phyloP scores from a whole-genome alignment of 805 yeast species.

The Candida parachauliodes region DNA sequence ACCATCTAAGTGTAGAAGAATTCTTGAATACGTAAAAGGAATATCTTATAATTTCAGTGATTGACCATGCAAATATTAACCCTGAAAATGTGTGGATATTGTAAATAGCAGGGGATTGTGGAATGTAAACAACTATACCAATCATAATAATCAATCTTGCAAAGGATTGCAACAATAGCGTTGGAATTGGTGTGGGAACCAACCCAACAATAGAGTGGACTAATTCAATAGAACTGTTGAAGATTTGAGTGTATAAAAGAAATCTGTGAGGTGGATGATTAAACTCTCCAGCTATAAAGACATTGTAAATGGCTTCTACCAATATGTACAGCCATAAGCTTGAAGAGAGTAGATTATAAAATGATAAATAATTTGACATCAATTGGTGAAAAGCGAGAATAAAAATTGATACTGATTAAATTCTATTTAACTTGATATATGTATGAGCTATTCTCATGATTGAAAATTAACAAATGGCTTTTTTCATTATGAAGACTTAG shows the following conservation, averaged over 20 bases:
- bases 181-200: slow-evolving; percentile 25
- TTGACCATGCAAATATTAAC: slow-evolving; percentile 26
- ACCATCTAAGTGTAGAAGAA: slow-evolving; percentile 18
- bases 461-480: neutral
- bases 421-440: neutral
- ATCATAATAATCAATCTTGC: slow-evolving; percentile 27
- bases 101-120: slow-evolving; percentile 27
- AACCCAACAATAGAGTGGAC: slow-evolving; percentile 22
- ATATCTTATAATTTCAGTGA: slow-evolving; percentile 28
- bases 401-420: no score
- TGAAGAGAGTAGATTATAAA: neutral
- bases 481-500: neutral
- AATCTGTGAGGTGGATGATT: slow-evolving; percentile 23
- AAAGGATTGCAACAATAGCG: slow-evolving; percentile 23
- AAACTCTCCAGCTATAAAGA: neutral
- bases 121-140: slow-evolving; percentile 26
- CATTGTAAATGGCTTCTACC: neutral
- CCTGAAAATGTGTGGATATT: slow-evolving; percentile 16
- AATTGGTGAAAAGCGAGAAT: neutral
- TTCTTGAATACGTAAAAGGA: slow-evolving; percentile 22
- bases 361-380: neutral
- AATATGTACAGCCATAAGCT: slow-evolving; percentile 1
- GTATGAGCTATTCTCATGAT: neutral
- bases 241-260: slow-evolving; percentile 21
- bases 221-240: slow-evolving; percentile 25